Conservation (phyloP, 352 stramenopile genomes). For the Phytophthora vignae region DNA sequence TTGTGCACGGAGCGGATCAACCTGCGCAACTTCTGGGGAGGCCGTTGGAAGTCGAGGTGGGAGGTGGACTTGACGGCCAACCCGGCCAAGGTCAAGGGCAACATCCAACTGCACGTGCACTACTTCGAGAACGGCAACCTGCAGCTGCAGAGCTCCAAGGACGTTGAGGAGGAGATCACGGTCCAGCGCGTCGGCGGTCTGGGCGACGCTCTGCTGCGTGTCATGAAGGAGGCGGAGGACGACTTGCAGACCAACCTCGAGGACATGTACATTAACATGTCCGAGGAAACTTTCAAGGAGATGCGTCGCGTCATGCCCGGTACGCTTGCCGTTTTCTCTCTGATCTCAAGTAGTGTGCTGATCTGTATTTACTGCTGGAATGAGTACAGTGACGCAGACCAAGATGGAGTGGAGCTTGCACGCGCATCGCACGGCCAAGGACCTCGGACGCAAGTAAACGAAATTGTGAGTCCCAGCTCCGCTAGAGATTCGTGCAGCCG, state of each 20-base stretch:
- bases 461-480: background rate
- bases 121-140: slow-evolving; percentile 98
- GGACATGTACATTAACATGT: slow-evolving; percentile 97
- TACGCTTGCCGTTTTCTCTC: slow-evolving; percentile 23
- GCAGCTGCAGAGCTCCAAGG: slow-evolving; percentile 89
- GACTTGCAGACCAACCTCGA: slow-evolving; percentile 90
- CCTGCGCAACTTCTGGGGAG: slow-evolving; percentile 91
- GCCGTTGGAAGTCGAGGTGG: slow-evolving; percentile 86
- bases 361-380: slow-evolving; percentile 6
- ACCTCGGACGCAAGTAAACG: slow-evolving; percentile 74
- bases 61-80: slow-evolving; percentile 69
- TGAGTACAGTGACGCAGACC: slow-evolving; percentile 73
- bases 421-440: slow-evolving; percentile 81
- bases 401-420: slow-evolving; percentile 92
- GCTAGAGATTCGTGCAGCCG: slow-evolving; percentile 3
- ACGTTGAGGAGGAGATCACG: slow-evolving; percentile 63
- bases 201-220: slow-evolving; percentile 69
- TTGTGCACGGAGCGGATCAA: slow-evolving; percentile 90
- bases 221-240: slow-evolving; percentile 87
- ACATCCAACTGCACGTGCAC: slow-evolving; percentile 90
- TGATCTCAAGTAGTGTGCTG: background rate
- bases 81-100: slow-evolving; percentile 56
- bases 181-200: slow-evolving; percentile 53
- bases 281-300: slow-evolving; percentile 93
- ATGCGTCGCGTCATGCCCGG: slow-evolving; percentile 95